Evolutionary conservation across 495 filamentous ascomycete genomes (phyloP), one percentile per base, ranked within the genome.

Genomic region (Halenospora varia): DNA sequence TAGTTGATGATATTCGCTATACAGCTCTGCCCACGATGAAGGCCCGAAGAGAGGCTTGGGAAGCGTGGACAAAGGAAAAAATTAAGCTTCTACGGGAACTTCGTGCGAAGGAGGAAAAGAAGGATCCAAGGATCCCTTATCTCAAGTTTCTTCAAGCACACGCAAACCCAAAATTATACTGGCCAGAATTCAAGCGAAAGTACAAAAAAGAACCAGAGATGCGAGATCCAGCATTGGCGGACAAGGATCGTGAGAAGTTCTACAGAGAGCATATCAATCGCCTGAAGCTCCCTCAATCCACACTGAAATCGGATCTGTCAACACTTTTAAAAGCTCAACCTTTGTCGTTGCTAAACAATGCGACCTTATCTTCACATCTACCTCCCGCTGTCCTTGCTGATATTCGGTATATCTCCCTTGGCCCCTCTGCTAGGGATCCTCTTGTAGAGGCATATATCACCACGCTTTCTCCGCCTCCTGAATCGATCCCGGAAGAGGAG

Each of bases 161-260:
- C 55, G 91, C 90, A 0, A 93, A 86, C 0, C 86, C 88, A 1
- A 97, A 96, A 72, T 75, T 97, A 10, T 98, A 95, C 71, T 98
- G 94, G 94, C 85, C 89, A 0, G 94, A 98, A 67, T 98, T 98
- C 69, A 89, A 89, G 60, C 80, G 93, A 25, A 97, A 96, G 65
- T 94, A 85, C 63, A 87, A 86, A 57, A 91, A 87, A 58, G 90
- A 93, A 55, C 67, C 80, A 0, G 83, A 84, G 51, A 95, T 97
- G 92, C 85, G 82, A 48, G 86, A 92, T 60, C 68, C 81, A 6
- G 81, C 86, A 46, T 66, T 97, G 24, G 71, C 73, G 0, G 95
- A 98, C 66, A 95, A 92, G 65, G 92, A 97, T 57, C 81, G 90
- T 2, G 94, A 98, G 68, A 95, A 89, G 70, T 80, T 82, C 70